phyloP scores from a whole-genome alignment of 1,139 yeast species.

The Pichia sp. region DNA sequence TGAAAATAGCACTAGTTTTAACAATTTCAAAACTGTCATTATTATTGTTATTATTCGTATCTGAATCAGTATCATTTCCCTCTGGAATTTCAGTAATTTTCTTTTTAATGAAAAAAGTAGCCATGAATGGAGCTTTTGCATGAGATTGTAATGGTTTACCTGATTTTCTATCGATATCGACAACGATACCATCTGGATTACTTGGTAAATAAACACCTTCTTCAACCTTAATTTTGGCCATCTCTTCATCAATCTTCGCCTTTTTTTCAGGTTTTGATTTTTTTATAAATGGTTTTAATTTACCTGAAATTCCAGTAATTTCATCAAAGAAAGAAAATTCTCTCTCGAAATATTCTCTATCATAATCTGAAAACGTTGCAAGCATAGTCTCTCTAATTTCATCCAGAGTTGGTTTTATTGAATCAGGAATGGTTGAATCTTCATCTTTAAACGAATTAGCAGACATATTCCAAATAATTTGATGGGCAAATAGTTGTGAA shows the following conservation, averaged over 20 bases:
- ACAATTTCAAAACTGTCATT: slow-evolving; percentile 18
- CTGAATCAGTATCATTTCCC: slow-evolving; percentile 17
- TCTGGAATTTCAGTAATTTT: slow-evolving; percentile 42
- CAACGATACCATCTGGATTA: slow-evolving; percentile 91
- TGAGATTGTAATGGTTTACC: slow-evolving; percentile 98
- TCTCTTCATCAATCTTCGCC: slow-evolving; percentile 92
- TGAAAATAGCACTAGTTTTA: slow-evolving; percentile 86
- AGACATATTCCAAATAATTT: slow-evolving; percentile 95
- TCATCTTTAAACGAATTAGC: slow-evolving; percentile 93
- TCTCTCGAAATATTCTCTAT: slow-evolving; percentile 60
- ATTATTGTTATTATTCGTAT: slow-evolving; percentile 25
- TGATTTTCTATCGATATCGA: slow-evolving; percentile 85
- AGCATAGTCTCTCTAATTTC: slow-evolving; percentile 65
- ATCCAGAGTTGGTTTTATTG: slow-evolving; percentile 77
- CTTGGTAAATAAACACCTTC: slow-evolving; percentile 91
- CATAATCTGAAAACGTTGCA: slow-evolving; percentile 51
- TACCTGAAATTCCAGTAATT: slow-evolving; percentile 90
- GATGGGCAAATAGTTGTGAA: slow-evolving; percentile 90
- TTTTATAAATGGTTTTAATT: slow-evolving; percentile 87
- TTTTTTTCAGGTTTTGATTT: slow-evolving; percentile 95
- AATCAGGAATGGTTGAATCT: slow-evolving; percentile 72
- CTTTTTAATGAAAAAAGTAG: slow-evolving; percentile 78
- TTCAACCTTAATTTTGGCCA: slow-evolving; percentile 69
- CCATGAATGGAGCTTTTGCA: slow-evolving; percentile 98
- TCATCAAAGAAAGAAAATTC: slow-evolving; percentile 89